Conservation (phyloP, 176 grass and related monocot genomes). For the Paspalum notatum region DNA sequence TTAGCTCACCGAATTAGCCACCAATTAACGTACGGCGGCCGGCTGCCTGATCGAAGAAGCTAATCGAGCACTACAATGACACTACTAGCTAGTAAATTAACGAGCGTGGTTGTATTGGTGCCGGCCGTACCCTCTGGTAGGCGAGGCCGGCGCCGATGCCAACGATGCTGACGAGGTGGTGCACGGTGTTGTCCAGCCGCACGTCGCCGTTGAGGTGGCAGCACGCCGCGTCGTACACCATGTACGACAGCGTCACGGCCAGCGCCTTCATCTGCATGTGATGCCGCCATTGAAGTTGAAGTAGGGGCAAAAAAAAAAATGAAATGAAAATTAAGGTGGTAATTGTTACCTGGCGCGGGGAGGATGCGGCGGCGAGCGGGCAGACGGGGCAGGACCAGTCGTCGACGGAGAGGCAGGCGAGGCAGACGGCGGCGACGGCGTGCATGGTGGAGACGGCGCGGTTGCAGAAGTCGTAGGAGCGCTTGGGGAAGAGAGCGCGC, state of each 20-base stretch:
- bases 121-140: slow-evolving; percentile 64
- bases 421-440: slow-evolving; percentile 52
- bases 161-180: slow-evolving; percentile 73
- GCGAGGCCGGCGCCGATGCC: slow-evolving; percentile 65
- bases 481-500: slow-evolving; percentile 44
- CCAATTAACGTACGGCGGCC: neutral
- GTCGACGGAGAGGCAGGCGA: slow-evolving; percentile 58
- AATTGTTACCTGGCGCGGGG: slow-evolving; percentile 54
- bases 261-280: slow-evolving; percentile 56
- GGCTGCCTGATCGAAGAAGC: neutral
- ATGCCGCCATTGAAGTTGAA: neutral
- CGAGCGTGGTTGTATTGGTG: no score
- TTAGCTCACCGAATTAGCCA: neutral
- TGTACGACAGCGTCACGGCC: slow-evolving; percentile 61
- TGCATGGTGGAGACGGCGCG: slow-evolving; percentile 62
- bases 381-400: slow-evolving; percentile 58
- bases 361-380: slow-evolving; percentile 59
- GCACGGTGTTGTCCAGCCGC: slow-evolving; percentile 53
- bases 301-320: no score
- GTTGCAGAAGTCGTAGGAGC: slow-evolving; percentile 74
- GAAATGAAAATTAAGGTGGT: no score
- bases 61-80: no score
- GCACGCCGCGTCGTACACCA: slow-evolving; percentile 72
- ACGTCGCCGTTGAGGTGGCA: slow-evolving; percentile 55
- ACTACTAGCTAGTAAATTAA: no score